Evolutionary conservation across 1,139 yeast species (phyloP), one percentile per base, ranked within the genome.

Genomic region (Pichia sp.): DNA sequence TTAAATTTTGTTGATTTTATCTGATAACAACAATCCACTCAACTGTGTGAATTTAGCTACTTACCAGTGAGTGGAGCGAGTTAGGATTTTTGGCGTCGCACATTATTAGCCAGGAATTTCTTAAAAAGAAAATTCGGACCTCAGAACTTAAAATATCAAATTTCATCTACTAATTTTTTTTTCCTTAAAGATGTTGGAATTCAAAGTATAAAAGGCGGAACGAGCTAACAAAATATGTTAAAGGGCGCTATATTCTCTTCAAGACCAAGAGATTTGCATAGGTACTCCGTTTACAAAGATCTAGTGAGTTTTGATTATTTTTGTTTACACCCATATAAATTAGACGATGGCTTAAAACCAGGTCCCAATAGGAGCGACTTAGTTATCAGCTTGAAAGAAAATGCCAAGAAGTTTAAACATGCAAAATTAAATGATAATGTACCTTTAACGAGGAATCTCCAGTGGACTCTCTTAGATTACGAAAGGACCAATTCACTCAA

Each of bases 401-500:
- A 40, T 6, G 10, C 14, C 11, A 20, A 20, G 5, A 3, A 18
- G 4, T 33, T 35, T 20, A 34, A 28, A 11, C 28, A 30, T 5
- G 26, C 25, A 14, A 10, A 15, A 1, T 42, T 22, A 10, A 25
- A 15, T 3, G 20, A 14, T n/a, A 21, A 30, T 3, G 41, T 41
- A 20, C 46, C 51, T 4, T 42, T 40, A 28, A 35, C 45, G 1
- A 10, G 26, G 2, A 14, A 35, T 14, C 28, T 49, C 5, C 34
- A 46, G 5, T 35, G 42, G n/a, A 39, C 46, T 2, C 8, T 46
- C 5, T 18, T 41, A 18, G 45, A 40, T 21, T 49, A 49, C 37
- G 48, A 48, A 28, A 12, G 32, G 9, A 5, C 17, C 9, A 22
- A 31, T 22, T 34, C 34, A n/a, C 6, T 28, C n/a, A 15, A 20